A percentile compares a stretch with the other conserved stretches of the same genome.
Conservation (phyloP, 306 rosid genomes). For the Prunus fruticosa region DNA sequence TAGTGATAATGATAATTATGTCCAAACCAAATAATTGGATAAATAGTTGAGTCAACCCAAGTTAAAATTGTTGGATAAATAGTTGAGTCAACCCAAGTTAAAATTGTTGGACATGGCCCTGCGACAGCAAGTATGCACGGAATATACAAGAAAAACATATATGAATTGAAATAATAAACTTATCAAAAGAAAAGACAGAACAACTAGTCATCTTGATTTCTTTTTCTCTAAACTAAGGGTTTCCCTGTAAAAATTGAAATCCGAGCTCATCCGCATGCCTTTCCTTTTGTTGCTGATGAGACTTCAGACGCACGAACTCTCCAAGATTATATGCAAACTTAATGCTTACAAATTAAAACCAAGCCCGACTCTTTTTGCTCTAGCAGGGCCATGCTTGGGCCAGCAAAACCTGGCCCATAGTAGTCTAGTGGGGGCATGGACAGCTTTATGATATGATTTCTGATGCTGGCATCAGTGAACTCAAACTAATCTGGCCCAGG, state of each 20-base stretch:
- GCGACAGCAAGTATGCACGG: neutral
- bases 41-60: neutral
- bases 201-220: neutral
- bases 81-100: neutral
- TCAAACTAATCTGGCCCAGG: too few species aligned
- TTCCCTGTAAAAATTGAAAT: neutral
- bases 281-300: neutral
- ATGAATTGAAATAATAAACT: neutral
- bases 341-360: neutral
- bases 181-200: neutral
- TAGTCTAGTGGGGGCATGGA: neutral
- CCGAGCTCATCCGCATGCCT: neutral
- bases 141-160: neutral
- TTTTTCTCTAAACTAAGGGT: neutral
- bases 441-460: conserved; percentile 8
- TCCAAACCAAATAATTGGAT: neutral
- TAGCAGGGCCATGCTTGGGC: neutral
- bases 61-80: neutral
- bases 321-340: neutral
- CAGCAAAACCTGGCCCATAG: neutral
- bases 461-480: neutral
- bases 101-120: neutral
- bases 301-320: neutral
- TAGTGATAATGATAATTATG: neutral
- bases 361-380: neutral